A percentile compares a stretch with the other conserved stretches of the same genome.
Evolutionary conservation across 306 rosid genomes (phyloP).

Genomic region (Hylodesmum podocarpum): DNA sequence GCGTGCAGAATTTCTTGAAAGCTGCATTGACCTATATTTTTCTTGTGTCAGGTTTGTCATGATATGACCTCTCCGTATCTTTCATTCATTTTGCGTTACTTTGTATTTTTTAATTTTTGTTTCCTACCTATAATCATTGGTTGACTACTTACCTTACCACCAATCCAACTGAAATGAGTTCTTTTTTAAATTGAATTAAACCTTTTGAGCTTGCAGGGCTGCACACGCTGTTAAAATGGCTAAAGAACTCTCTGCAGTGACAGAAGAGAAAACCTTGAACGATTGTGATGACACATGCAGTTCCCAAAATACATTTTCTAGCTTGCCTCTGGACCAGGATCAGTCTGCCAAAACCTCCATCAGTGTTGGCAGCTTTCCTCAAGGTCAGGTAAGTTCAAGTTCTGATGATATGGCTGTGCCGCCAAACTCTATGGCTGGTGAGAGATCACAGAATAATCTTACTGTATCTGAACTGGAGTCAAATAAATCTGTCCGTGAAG

Average conservation of each 20-base stretch:
- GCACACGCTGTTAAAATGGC: slow-evolving; percentile 94
- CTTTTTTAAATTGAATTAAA: slow-evolving; percentile 19
- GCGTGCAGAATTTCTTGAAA: slow-evolving; percentile 92
- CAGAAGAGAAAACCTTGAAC: slow-evolving; percentile 72
- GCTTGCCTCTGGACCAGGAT: slow-evolving; percentile 84
- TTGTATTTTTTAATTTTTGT: background rate
- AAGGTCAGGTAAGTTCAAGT: slow-evolving; percentile 82
- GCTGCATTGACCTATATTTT: slow-evolving; percentile 92
- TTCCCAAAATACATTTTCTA: slow-evolving; percentile 87
- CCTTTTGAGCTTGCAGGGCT: slow-evolving; percentile 65
- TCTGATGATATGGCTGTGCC: slow-evolving; percentile 72
- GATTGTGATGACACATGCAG: slow-evolving; percentile 85
- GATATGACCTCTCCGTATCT: background rate
- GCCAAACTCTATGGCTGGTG: slow-evolving; percentile 41
- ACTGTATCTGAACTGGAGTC: slow-evolving; percentile 44
- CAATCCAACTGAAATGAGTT: slow-evolving; percentile 1
- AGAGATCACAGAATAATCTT: slow-evolving; percentile 46
- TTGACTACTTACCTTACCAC: slow-evolving; percentile 10
- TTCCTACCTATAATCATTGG: background rate
- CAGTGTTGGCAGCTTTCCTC: slow-evolving; percentile 94
- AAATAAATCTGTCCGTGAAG: slow-evolving; percentile 46
- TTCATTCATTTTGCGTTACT: background rate
- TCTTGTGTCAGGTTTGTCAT: slow-evolving; percentile 92
- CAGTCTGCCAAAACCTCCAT: slow-evolving; percentile 85
- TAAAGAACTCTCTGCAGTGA: slow-evolving; percentile 80